phyloP scores from a whole-genome alignment of 768 basidiomycete species.

The Termitomyces sp. region DNA sequence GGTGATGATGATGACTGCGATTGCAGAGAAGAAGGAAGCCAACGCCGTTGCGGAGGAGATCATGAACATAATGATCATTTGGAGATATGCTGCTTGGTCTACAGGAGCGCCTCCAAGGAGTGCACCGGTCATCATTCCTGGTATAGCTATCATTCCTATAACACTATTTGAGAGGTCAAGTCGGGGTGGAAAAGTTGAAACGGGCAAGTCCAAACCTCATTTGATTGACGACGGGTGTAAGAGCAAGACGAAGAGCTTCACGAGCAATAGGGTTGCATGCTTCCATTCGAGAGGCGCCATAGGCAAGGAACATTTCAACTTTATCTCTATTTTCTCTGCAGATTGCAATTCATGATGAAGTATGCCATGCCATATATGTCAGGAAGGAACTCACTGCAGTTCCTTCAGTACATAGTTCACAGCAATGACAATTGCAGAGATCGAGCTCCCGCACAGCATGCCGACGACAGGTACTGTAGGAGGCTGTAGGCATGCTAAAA shows the following conservation, averaged over 20 bases:
- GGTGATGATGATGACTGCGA: slow-evolving; percentile 53
- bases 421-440: slow-evolving; percentile 70
- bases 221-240: slow-evolving; percentile 79
- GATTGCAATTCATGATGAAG: not conserved
- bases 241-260: slow-evolving; percentile 73
- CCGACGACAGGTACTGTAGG: slow-evolving; percentile 72
- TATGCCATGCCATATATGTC: not conserved
- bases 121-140: slow-evolving; percentile 91
- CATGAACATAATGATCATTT: slow-evolving; percentile 96
- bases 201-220: slow-evolving; percentile 54
- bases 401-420: slow-evolving; percentile 71
- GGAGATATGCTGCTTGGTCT: slow-evolving; percentile 78
- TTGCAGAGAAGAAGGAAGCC: slow-evolving; percentile 59
- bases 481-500: not conserved
- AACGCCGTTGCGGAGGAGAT: slow-evolving; percentile 75
- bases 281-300: slow-evolving; percentile 80
- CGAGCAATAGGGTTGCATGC: slow-evolving; percentile 76
- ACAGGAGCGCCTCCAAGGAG: slow-evolving; percentile 84
- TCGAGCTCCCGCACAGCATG: slow-evolving; percentile 80
- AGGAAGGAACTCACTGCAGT: slow-evolving; percentile 46
- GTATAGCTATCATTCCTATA: slow-evolving; percentile 72
- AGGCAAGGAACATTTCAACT: slow-evolving; percentile 80
- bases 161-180: slow-evolving; percentile 36
- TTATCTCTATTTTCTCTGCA: slow-evolving; percentile 78
- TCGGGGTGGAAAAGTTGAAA: not conserved